Conservation (phyloP, 305 asterid species). For the Ajuga reptans region DNA sequence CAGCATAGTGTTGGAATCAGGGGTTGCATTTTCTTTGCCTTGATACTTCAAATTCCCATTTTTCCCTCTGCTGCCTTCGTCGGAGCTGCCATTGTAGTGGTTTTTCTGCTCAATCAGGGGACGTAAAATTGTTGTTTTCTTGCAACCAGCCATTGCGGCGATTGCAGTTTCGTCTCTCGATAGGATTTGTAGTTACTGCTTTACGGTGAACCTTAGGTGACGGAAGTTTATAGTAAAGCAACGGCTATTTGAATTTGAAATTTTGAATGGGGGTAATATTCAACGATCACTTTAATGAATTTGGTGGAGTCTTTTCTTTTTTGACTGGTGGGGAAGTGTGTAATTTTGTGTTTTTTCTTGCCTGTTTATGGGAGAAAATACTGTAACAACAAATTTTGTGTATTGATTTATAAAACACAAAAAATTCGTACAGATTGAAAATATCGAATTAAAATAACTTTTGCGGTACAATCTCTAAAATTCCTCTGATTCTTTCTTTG, state of each 20-base stretch:
- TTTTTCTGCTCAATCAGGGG: conserved; percentile 54
- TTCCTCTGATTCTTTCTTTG: too few species aligned
- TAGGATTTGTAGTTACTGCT: background rate
- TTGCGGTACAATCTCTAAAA: too few species aligned
- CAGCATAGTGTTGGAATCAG: conserved; percentile 24
- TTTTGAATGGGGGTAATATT: conserved; percentile 23
- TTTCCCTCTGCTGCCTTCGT: background rate
- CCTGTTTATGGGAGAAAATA: too few species aligned
- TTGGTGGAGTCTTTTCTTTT: background rate
- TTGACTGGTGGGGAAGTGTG: background rate
- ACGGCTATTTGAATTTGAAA: conserved; percentile 75
- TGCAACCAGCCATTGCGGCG: conserved; percentile 44
- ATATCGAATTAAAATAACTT: too few species aligned
- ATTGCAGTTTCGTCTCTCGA: too few species aligned
- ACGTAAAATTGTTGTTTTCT: conserved; percentile 38
- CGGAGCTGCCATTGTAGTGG: conserved; percentile 36
- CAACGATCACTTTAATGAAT: background rate
- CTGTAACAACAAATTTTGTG: too few species aligned
- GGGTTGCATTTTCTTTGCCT: conserved; percentile 44
- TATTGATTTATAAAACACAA: too few species aligned
- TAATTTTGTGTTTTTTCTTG: background rate
- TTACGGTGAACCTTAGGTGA: background rate
- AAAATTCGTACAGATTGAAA: too few species aligned
- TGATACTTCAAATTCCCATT: background rate
- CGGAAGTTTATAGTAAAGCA: conserved; percentile 21